Percentiles rank a stretch among this genome's conserved stretches.
phyloP scores from a whole-genome alignment of 305 asterid species.

The Rubia balearica region DNA sequence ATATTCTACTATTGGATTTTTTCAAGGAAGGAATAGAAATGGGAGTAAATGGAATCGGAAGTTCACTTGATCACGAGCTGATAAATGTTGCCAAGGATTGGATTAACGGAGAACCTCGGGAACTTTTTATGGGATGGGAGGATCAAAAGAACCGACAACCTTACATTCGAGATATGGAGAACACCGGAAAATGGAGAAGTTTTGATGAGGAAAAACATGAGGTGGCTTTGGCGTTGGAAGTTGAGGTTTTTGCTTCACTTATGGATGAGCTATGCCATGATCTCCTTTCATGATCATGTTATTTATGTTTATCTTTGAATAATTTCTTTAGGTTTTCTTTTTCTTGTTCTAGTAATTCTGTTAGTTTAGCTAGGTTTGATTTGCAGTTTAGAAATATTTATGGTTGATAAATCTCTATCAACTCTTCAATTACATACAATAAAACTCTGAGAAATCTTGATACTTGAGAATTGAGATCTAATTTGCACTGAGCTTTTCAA shows the following conservation, averaged over 20 bases:
- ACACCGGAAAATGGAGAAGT: conserved; percentile 45
- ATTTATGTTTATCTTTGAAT: not conserved
- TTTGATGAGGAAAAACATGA: conserved; percentile 42
- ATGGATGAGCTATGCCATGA: conserved; percentile 48
- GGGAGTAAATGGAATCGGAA: not conserved
- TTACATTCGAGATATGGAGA: conserved; percentile 57
- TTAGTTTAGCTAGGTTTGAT: not conserved
- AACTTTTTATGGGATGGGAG: conserved; percentile 40
- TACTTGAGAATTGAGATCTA: not conserved
- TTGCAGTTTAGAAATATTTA: conserved; percentile 1
- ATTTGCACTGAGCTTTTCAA: not conserved
- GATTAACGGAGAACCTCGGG: conserved; percentile 32
- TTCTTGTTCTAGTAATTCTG: not conserved
- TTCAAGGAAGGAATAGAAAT: conserved; percentile 34
- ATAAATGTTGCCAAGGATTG: conserved; percentile 36
- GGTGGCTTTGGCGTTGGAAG: conserved; percentile 49
- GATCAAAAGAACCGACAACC: conserved; percentile 39
- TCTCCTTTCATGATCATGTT: conserved; percentile 4
- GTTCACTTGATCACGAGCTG: conserved; percentile 18
- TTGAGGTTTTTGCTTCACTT: conserved; percentile 38
- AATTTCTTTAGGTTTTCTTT: not conserved
- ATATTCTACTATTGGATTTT: conserved; percentile 50
- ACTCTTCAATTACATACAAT: not conserved
- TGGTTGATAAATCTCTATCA: conserved; percentile 9
- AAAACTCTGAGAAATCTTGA: not conserved